Base-by-base conservation (phyloP, 202 grass and related monocot species). In the Digitaria exilis region DNA sequence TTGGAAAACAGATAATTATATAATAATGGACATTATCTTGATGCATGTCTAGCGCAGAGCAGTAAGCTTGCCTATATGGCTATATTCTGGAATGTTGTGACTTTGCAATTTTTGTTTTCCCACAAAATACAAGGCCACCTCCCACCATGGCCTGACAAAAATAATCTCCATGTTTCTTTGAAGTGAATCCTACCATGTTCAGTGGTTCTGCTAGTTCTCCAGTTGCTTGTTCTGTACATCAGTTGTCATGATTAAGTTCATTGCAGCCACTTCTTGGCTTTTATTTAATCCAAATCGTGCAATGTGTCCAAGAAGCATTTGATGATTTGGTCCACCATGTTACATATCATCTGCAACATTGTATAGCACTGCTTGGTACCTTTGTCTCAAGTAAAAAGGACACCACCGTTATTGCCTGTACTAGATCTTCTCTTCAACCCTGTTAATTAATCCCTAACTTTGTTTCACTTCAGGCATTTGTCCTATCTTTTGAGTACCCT, bases 221-320 rank as follows among this genome's bases (percentile, higher is more conserved):
- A 17, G 32, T 69, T 82, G 18, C 32, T 67, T 76, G 64, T 56
- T 71, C 12, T 37, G 14, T 73, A 54, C 75, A 65, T 65, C 51
- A 85, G 65, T 25, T 50, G 34, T 31, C 65, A 65, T 73, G 39
- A 73, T 82, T 35, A 86, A 67, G 49, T 68, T 46, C 70, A 30
- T 64, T 67, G 4, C 63, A 35, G 24, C 78, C 18, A 55, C 69
- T 57, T 75, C 37, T 74, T 30, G 9, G 4, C 32, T 17, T 52
- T 82, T 78, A 48, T 74, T 86, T 75, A 90, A 79, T 90, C 62
- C 62, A 35, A 1, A 56, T 41, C 12, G 9, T 61, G 46, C 43
- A 72, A 69, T 74, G 41, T 82, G 48, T 32, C 70, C 19, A 60
- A 65, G 58, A 78, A 79, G 59, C 73, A 66, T 68, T 72, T 65